Conservation (phyloP, 768 basidiomycete genomes). For the Rubroboletus pulcherrimus region DNA sequence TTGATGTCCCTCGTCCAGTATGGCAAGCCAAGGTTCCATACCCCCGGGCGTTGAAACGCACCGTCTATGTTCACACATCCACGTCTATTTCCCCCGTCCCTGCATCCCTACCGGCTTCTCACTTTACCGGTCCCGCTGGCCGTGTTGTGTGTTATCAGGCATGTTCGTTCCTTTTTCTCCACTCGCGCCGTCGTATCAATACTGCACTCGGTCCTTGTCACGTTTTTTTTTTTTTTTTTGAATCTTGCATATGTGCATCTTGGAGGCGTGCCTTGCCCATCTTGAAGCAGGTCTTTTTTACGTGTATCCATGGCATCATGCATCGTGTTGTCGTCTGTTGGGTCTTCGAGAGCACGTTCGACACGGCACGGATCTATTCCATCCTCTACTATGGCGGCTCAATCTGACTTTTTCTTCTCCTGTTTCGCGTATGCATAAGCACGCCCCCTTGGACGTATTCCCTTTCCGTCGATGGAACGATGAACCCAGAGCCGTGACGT, state of each 20-base stretch:
- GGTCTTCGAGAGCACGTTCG: not conserved
- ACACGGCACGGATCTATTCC: slow-evolving; percentile 3
- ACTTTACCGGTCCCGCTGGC: not conserved
- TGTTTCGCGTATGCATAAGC: too few species aligned
- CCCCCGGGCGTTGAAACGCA: not conserved
- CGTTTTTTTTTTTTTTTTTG: not conserved
- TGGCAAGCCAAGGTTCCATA: slow-evolving; percentile 3
- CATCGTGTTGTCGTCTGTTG: not conserved
- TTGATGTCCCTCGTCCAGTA: not conserved
- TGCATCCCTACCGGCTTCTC: not conserved
- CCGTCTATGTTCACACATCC: not conserved
- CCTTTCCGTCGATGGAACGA: too few species aligned
- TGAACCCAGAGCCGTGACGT: too few species aligned
- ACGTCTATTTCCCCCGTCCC: not conserved
- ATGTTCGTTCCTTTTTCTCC: not conserved
- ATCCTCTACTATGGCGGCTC: not conserved
- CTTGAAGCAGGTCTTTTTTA: not conserved
- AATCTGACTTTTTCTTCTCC: not conserved
- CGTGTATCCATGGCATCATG: not conserved
- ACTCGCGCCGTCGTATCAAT: not conserved
- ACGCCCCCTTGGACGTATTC: too few species aligned
- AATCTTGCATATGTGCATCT: not conserved
- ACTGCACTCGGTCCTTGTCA: not conserved
- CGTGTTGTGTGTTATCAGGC: not conserved
- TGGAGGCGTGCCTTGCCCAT: not conserved